Evolutionary conservation across 495 filamentous ascomycete species (phyloP), one percentile per base, ranked within the genome.

Genomic region (Cryomyces antarcticus): DNA sequence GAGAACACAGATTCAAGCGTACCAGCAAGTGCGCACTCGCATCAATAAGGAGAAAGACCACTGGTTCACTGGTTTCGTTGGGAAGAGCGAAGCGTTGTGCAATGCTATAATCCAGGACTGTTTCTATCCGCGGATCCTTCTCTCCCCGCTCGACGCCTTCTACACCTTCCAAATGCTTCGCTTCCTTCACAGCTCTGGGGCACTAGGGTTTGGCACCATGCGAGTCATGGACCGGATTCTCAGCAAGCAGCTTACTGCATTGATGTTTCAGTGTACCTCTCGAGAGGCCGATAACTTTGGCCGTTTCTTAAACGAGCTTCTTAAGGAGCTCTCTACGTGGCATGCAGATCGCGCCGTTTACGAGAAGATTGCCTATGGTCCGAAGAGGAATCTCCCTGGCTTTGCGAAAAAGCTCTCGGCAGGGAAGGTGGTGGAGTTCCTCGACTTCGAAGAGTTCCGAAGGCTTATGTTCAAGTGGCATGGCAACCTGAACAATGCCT

Each of bases 401-500:
- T 84, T 83, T 57, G 82, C 80, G 0, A 73, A 65, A 6, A 58
- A 56, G 35, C 68, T 70, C 37, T 67, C 71, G 28, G 69, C 75
- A 41, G 69, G 73, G 13, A 54, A 82, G 30, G 76, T 73, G 12
- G 66, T 66, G 3, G 64, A 58, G 6, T 80, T 83, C 48, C 53
- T 93, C 46, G 79, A 84, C 38, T 88, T 77, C 56, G 84, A 93
- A 51, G 77, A 83, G 30, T 99, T 84, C 64, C 73, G 83, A 17
- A 76, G 80, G 46, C 61, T 92, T 6, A 66, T 94, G 12, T 84
- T 79, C 65, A 80, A 80, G 49, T 99, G 87, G 87, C 92, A 99
- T 59, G 73, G 76, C 35, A 67, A 76, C 28, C 61, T 99, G 30
- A 73, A 75, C 51, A 66, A 59, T 12, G 82, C 86, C 2, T 58